Evolutionary conservation across 306 rosid species (phyloP), one percentile per base, ranked within the genome.

Genomic region (Dryas octopetala): DNA sequence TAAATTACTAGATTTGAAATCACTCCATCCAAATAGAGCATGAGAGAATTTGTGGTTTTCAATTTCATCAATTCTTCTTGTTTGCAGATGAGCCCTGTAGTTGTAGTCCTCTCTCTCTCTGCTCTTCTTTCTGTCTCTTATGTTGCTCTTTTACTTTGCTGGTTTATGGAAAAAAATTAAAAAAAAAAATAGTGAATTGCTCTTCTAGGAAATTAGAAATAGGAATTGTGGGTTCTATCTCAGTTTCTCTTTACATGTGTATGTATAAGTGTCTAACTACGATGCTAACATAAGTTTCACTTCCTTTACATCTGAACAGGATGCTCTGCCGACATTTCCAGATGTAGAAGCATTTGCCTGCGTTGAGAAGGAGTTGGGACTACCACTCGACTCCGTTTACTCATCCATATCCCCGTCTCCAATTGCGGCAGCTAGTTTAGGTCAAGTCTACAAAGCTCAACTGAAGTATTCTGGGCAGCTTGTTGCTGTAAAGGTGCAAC

Each of bases 341-440:
- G 91, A 90, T 48, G 90, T 79, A 58, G 88, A 90, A 77, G 98
- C 98, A 58, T 94, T 94, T 81, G 80, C 85, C 7, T 91, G 97
- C 88, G 86, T 94, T 68, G 98, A 94, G 86, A 88, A 60, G 85
- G 98, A 94, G 81, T 70, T 94, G 73, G 95, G 88, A 75, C 16
- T 74, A 23, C 74, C 97, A 11, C 85, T 91, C 19, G 95, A 94
- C 51, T 87, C 98, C 16, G 81, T 94, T 71, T 94, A 26, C 83
- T 91, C 96, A 4, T 52, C 74, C 19, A 87, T 94, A 83, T 84
- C 98, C 49, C 88, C 96, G 3, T 88, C 87, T 28, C 88, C 98
- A 5, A 74, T 94, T 53, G 98, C 97, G n/a, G 98, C 98, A 7
- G 98, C 98, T 62, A 94, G 98, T 88, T 89, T 94, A 62, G 98